These are phyloP conservation scores for Aureobasidium zeae DNA, from an alignment of 2,329 filamentous ascomycete species.

Conservation along the genomic window DNA sequence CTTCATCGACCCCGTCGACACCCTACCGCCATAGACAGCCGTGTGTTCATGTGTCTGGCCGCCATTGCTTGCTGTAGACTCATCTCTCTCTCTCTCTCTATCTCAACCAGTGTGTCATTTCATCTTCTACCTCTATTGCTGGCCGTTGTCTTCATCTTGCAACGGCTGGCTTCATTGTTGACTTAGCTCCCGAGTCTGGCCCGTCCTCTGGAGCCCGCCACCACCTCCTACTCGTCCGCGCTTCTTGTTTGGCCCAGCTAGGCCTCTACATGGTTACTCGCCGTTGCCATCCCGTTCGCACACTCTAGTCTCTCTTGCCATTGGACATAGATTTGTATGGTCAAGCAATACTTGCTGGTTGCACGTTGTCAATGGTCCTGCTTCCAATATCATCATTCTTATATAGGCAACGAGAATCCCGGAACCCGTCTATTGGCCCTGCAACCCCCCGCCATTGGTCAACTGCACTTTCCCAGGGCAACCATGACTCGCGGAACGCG, in stretches of 20 bases:
- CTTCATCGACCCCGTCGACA: constrained; percentile 8
- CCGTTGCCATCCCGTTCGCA: constrained; percentile 8
- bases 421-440: background rate
- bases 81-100: constrained; percentile 1
- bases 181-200: constrained; percentile 14
- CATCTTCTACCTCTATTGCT: constrained; percentile 1
- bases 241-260: constrained; percentile 4
- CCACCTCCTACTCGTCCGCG: background rate
- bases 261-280: constrained; percentile 13
- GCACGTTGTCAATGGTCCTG: too few relatives aligned
- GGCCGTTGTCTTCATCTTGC: constrained; percentile 15
- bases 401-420: too few relatives aligned
- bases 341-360: too few relatives aligned
- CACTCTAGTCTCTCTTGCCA: background rate
- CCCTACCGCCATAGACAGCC: background rate
- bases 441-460: too few relatives aligned
- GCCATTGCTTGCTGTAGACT: background rate
- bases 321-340: too few relatives aligned
- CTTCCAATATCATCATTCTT: too few relatives aligned
- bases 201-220: background rate
- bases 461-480: too few relatives aligned
- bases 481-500: constrained; percentile 9
- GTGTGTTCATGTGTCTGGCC: background rate
- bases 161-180: constrained; percentile 15
- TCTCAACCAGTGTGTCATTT: too few relatives aligned